These are phyloP conservation scores for Vaccinium darrowii DNA, from an alignment of 148 eudicot species.

Conservation along the genomic window DNA sequence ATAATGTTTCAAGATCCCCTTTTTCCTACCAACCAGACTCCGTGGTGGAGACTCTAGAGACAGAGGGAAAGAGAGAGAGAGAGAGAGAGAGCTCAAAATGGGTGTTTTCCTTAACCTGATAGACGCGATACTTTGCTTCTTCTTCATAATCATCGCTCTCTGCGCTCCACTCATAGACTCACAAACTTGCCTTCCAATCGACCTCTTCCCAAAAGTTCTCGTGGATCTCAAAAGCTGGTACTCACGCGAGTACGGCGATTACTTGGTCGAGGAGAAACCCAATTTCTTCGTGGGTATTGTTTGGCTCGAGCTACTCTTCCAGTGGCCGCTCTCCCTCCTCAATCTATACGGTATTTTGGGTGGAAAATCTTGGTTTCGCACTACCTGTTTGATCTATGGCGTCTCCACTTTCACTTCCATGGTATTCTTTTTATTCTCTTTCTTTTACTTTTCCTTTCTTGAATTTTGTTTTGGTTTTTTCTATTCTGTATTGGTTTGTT, in stretches of 20 bases:
- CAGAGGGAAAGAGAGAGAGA: background rate
- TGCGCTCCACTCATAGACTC: constrained; percentile 38
- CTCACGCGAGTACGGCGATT: constrained; percentile 30
- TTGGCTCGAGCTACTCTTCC: constrained; percentile 46
- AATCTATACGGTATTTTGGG: constrained; percentile 32
- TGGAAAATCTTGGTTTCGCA: constrained; percentile 39
- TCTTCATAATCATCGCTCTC: constrained; percentile 38
- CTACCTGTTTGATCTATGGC: constrained; percentile 49
- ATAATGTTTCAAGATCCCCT: background rate
- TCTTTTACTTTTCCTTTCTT: background rate
- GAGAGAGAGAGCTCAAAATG: background rate
- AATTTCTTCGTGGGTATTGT: constrained; percentile 46
- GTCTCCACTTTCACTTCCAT: constrained; percentile 33
- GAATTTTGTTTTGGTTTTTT: background rate
- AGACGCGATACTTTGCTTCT: constrained; percentile 37
- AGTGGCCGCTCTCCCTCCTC: constrained; percentile 45
- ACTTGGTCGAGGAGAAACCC: constrained; percentile 42
- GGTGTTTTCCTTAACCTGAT: constrained; percentile 23
- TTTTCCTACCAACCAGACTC: background rate
- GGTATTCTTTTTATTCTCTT: constrained; percentile 25
- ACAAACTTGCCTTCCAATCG: constrained; percentile 31
- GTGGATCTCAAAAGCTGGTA: constrained; percentile 35
- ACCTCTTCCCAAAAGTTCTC: constrained; percentile 34
- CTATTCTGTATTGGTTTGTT: background rate
- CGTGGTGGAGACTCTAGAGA: background rate